These are phyloP conservation scores for Pythium grandisporangium DNA, from an alignment of 352 stramenopile genomes.

Conservation along the genomic window DNA sequence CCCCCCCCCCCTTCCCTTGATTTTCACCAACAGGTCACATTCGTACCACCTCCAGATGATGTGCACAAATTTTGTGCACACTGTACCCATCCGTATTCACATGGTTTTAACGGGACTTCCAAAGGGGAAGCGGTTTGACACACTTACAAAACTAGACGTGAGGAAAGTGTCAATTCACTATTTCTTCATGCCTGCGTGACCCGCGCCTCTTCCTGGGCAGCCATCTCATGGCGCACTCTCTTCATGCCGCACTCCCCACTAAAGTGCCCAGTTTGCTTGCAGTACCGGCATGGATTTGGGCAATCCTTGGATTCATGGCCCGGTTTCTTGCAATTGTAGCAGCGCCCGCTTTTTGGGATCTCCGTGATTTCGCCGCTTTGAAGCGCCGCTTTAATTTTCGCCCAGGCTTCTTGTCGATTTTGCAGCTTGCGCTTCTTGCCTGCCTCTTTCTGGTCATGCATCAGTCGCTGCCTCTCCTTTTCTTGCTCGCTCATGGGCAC, in stretches of 20 bases:
- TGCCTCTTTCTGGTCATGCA: slow-evolving; percentile 69
- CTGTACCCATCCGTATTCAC: too few relatives aligned
- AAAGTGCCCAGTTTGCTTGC: slow-evolving; percentile 63
- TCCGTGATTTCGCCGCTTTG: slow-evolving; percentile 32
- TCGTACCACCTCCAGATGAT: too few relatives aligned
- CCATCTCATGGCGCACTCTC: slow-evolving; percentile 31
- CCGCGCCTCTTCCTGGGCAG: slow-evolving; percentile 31
- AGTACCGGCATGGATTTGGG: slow-evolving; percentile 70
- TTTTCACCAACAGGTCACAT: too few relatives aligned
- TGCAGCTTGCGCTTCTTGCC: slow-evolving; percentile 68
- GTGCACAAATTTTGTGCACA: too few relatives aligned
- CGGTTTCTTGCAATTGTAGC: slow-evolving; percentile 82
- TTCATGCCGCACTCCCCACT: slow-evolving; percentile 70
- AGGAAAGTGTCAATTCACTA: neutral
- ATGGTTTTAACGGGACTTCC: too few relatives aligned
- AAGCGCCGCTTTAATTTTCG: slow-evolving; percentile 33
- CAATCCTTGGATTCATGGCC: slow-evolving; percentile 74
- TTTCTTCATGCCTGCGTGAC: slow-evolving; percentile 57
- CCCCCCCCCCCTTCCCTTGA: too few relatives aligned
- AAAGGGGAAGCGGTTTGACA: too few relatives aligned
- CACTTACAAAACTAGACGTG: neutral
- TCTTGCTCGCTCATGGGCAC: slow-evolving; percentile 73
- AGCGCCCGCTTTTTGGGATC: slow-evolving; percentile 46
- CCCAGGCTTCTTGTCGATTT: slow-evolving; percentile 53
- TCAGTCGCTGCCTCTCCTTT: slow-evolving; percentile 65